Evolutionary conservation across 345 rosid species (phyloP), one percentile per base, ranked within the genome.

Genomic region (Luvunga scandens): DNA sequence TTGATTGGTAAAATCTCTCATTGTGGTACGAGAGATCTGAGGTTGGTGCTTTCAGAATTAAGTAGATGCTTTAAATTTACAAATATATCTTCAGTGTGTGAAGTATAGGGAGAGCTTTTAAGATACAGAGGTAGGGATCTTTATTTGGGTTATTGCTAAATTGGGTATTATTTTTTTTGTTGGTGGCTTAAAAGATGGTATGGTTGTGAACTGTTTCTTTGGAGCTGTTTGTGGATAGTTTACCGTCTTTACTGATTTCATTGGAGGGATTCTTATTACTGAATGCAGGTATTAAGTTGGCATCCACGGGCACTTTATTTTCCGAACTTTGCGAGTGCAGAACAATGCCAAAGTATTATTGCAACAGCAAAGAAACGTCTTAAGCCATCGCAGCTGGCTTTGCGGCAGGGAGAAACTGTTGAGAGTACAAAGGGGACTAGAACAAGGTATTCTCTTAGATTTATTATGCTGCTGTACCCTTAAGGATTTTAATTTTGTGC

Each of bases 391-490:
- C 60, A 74, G 63, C 60, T 92, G 80, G 97, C 97, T 81, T 84
- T 92, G 79, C 85, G 94, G 34, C 81, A 86, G 67, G 97, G 97
- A 66, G 97, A 92, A 86, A 89, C 91, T 65, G 86, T 24, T 48
- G 97, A 92, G 86, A 90, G 75, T 74, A 90, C 94, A 33, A 83
- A 87, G 74, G 94, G 84, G 69, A 92, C 94, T 63, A 85, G 97
- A 84, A 92, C 97, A 60, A 92, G 94, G 97, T 90, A 64, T 27
- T 66, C 18, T 31, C 31, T 65, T 64, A 4, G 2, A 5, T 31
- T 75, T 10, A 42, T 62, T 24, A 24, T 57, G 36, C 19, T 13
- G 38, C 7, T 45, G 18, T 38, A 62, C 55, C 22, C 24, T 36
- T 59, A 7, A 24, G 50, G 13, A 24, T 45, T 72, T n/a, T 1